Percentiles rank a stretch among this genome's conserved stretches.
phyloP scores from a whole-genome alignment of 371 early-diverging fungal genomes.

The Chytridiales sp. region DNA sequence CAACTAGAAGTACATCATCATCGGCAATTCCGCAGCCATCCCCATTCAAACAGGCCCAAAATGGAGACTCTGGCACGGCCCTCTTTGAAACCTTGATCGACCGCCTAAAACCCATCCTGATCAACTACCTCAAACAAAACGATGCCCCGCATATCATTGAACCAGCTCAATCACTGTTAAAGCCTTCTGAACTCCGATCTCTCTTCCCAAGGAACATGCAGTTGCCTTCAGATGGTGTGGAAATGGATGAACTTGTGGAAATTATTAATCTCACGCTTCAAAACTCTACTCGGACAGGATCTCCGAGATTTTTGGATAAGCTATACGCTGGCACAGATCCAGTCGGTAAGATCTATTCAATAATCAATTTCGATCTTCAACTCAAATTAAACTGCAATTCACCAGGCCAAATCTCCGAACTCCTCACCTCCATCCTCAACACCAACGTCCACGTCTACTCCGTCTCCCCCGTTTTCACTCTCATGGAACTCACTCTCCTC shows the following conservation, averaged over 20 bases:
- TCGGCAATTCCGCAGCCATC: no score
- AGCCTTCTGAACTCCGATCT: slow-evolving; percentile 4
- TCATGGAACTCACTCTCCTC: slow-evolving; percentile 72
- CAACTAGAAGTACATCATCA: no score
- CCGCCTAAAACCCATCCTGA: no score
- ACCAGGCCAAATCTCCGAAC: slow-evolving; percentile 69
- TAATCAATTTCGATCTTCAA: background rate
- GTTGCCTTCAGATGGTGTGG: slow-evolving; percentile 52
- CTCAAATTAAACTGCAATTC: background rate
- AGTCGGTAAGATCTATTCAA: slow-evolving; percentile 38
- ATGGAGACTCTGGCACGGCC: no score
- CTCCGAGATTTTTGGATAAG: slow-evolving; percentile 81
- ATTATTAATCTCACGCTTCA: slow-evolving; percentile 52
- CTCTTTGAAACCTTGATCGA: no score
- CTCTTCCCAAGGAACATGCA: slow-evolving; percentile 1
- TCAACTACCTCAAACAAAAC: no score
- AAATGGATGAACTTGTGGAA: slow-evolving; percentile 55
- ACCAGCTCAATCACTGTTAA: no score
- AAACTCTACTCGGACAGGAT: slow-evolving; percentile 64
- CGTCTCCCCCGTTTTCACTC: slow-evolving; percentile 72
- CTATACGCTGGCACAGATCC: slow-evolving; percentile 80
- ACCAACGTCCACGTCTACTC: slow-evolving; percentile 80
- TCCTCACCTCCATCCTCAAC: slow-evolving; percentile 74
- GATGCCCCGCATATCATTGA: no score
- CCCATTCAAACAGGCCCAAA: no score